These are phyloP conservation scores for Hylodesmum podocarpum DNA, from an alignment of 306 rosid species.

Conservation along the genomic window DNA sequence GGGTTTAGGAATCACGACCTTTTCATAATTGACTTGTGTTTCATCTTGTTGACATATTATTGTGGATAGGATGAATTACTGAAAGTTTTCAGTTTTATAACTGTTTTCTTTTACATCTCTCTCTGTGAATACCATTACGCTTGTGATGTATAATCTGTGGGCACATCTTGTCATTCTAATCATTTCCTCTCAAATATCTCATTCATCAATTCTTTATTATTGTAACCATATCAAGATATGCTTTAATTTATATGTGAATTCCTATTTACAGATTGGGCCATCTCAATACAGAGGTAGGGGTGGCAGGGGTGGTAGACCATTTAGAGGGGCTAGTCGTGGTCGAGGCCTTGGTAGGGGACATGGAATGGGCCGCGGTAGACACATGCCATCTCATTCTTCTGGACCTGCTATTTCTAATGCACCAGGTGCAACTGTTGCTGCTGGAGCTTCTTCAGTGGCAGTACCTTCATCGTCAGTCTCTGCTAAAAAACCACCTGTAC, in stretches of 20 bases:
- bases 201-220: conserved; percentile 18
- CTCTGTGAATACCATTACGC: not conserved
- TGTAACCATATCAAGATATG: conserved; percentile 33
- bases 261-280: conserved; percentile 60
- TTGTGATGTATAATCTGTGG: conserved; percentile 19
- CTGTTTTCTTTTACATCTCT: not conserved
- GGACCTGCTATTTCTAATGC: conserved; percentile 40
- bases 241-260: conserved; percentile 46
- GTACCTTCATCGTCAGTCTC: conserved; percentile 50
- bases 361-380: conserved; percentile 63
- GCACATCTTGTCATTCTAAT: not conserved
- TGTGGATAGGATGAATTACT: not conserved
- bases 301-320: conserved; percentile 69
- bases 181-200: not conserved
- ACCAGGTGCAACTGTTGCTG: conserved; percentile 45
- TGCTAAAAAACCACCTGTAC: conserved; percentile 42
- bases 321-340: conserved; percentile 65
- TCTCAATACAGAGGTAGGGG: conserved; percentile 74
- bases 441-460: conserved; percentile 35
- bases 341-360: conserved; percentile 54
- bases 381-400: conserved; percentile 53
- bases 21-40: conserved; percentile 10
- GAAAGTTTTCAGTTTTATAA: conserved; percentile 1
- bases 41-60: not conserved
- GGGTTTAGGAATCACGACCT: not conserved